Percentiles rank a stretch among this genome's conserved stretches.
phyloP scores from a whole-genome alignment of 2,329 filamentous ascomycete genomes.

The Arthroderma uncinatum region DNA sequence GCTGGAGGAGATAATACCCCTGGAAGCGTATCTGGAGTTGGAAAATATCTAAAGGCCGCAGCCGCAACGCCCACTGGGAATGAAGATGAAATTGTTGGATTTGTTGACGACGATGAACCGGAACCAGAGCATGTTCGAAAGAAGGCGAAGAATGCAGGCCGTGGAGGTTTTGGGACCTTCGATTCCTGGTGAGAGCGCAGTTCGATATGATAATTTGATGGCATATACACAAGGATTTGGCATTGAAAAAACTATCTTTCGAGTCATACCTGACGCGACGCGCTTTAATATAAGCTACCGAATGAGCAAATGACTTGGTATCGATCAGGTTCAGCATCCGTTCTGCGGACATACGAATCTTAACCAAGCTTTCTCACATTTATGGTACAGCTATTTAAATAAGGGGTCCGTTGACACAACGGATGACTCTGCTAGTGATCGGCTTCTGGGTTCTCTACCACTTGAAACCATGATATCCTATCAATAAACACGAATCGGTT shows the following conservation, averaged over 20 bases:
- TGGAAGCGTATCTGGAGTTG: conserved; percentile 46
- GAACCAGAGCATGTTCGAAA: conserved; percentile 62
- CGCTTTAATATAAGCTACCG: too few species aligned
- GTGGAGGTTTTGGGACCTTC: conserved; percentile 83
- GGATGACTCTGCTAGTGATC: too few species aligned
- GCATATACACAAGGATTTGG: not conserved
- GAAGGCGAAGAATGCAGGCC: conserved; percentile 52
- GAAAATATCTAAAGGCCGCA: conserved; percentile 70
- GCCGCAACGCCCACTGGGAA: conserved; percentile 19
- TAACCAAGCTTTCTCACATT: too few species aligned
- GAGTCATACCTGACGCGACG: not conserved
- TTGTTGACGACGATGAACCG: conserved; percentile 51
- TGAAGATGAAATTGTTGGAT: conserved; percentile 51
- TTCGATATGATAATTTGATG: not conserved
- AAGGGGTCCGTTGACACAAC: too few species aligned
- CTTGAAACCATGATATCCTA: too few species aligned
- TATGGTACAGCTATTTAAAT: too few species aligned
- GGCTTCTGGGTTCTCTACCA: too few species aligned
- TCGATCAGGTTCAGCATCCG: too few species aligned
- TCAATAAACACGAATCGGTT: not conserved
- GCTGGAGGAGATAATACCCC: conserved; percentile 36
- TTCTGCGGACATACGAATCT: too few species aligned
- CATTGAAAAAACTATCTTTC: not conserved
- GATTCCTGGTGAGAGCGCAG: conserved; percentile 60
- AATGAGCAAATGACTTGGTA: too few species aligned